Conservation (phyloP, 2,329 filamentous ascomycete genomes). For the Orbilia blumenaviensis region DNA sequence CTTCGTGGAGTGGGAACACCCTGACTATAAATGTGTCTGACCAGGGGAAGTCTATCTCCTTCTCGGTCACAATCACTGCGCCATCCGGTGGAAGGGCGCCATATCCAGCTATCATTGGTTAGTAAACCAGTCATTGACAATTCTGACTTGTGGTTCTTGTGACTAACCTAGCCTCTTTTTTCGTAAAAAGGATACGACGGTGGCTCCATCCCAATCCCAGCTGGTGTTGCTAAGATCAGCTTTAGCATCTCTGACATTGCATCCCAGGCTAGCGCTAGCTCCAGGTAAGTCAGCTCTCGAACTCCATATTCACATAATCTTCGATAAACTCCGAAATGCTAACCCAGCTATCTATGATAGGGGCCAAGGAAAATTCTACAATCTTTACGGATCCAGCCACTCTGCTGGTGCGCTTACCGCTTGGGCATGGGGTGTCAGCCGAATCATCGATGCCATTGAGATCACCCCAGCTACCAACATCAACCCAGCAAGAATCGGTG, state of each 20-base stretch:
- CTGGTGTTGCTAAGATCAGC: conserved; percentile 67
- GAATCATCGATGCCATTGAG: conserved; percentile 70
- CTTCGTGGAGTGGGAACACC: conserved; percentile 62
- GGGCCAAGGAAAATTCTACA: conserved; percentile 70
- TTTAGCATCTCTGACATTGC: conserved; percentile 71
- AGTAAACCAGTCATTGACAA: neutral
- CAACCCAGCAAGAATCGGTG: conserved; percentile 65
- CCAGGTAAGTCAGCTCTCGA: conserved; percentile 55
- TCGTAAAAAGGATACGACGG: conserved; percentile 62
- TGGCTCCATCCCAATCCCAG: conserved; percentile 67
- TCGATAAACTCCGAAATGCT: neutral
- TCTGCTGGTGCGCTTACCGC: conserved; percentile 69
- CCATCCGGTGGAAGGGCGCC: conserved; percentile 61
- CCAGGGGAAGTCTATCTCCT: conserved; percentile 64
- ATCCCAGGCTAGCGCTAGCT: conserved; percentile 63
- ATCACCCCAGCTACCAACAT: conserved; percentile 65
- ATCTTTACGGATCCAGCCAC: conserved; percentile 68
- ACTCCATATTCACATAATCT: neutral
- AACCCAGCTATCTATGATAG: conserved; percentile 58
- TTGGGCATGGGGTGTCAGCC: conserved; percentile 72
- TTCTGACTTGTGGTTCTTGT: too few species aligned
- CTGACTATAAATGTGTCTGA: conserved; percentile 64
- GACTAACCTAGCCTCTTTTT: neutral
- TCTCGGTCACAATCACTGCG: conserved; percentile 63
- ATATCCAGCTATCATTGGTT: conserved; percentile 54